Conservation (phyloP, 257 asterid genomes). For the Rubia yunnanensis region DNA sequence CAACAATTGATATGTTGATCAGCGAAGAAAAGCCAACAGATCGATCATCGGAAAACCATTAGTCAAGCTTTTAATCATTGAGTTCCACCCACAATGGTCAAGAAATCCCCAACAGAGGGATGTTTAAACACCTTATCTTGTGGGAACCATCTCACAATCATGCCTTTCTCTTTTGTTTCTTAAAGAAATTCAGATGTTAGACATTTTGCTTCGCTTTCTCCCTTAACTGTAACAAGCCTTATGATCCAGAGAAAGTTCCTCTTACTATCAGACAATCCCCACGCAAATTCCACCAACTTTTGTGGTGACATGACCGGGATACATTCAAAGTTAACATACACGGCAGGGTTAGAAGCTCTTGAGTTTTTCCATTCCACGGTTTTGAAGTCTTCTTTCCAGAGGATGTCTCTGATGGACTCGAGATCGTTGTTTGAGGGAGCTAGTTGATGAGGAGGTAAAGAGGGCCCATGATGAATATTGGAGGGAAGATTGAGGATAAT, state of each 20-base stretch:
- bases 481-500: conserved; percentile 29
- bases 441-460: conserved; percentile 19
- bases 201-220: background rate
- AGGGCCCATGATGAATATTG: conserved; percentile 35
- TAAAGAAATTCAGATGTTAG: conserved; percentile 17
- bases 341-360: conserved; percentile 20
- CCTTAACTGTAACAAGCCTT: conserved; percentile 25
- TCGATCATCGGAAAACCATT: conserved; percentile 33
- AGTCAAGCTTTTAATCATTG: conserved; percentile 27
- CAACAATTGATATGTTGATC: conserved; percentile 36
- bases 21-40: conserved; percentile 43
- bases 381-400: conserved; percentile 33
- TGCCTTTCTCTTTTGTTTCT: conserved; percentile 19
- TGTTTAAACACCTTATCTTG: conserved; percentile 34
- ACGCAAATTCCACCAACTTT: conserved; percentile 27
- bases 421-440: conserved; percentile 11
- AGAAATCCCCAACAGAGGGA: conserved; percentile 25
- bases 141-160: conserved; percentile 27
- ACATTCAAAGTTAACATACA: conserved; percentile 40
- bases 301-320: conserved; percentile 20
- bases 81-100: conserved; percentile 48
- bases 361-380: conserved; percentile 31
- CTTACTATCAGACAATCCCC: conserved; percentile 31
- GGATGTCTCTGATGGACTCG: conserved; percentile 14
- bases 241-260: conserved; percentile 31